A percentile compares a stretch with the other conserved stretches of the same genome.
Evolutionary conservation across 108 stramenopile species (phyloP).

Genomic region (Fragilaria radians): DNA sequence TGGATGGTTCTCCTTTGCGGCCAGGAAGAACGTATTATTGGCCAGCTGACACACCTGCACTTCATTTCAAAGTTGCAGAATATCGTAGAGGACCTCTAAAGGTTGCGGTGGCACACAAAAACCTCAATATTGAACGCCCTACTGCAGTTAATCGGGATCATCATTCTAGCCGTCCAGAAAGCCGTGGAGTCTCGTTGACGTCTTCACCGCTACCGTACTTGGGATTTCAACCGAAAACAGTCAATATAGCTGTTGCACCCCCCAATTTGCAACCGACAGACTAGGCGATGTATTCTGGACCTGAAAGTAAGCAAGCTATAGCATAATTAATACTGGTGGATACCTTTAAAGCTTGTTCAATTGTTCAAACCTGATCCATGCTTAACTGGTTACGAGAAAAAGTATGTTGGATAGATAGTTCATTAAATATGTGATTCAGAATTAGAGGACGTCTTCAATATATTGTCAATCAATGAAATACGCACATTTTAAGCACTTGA

Average conservation of each 20-base stretch:
- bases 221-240: conserved; percentile 4
- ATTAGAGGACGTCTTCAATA: too few relatives aligned
- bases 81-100: conserved; percentile 54
- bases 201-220: conserved; percentile 31
- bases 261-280: too few relatives aligned
- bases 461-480: too few relatives aligned
- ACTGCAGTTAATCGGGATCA: conserved; percentile 33
- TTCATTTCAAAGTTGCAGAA: conserved; percentile 42
- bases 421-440: too few relatives aligned
- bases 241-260: neutral
- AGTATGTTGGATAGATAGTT: too few relatives aligned
- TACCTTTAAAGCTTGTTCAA: too few relatives aligned
- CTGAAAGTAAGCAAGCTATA: too few relatives aligned
- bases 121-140: conserved; percentile 49
- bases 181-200: conserved; percentile 14
- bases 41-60: conserved; percentile 36
- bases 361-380: too few relatives aligned
- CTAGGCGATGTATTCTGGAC: too few relatives aligned
- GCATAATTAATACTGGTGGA: too few relatives aligned
- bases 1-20: conserved; percentile 53
- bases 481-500: too few relatives aligned
- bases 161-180: conserved; percentile 16
- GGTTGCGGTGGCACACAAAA: conserved; percentile 67
- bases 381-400: too few relatives aligned
- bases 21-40: conserved; percentile 60